Evolutionary conservation across 768 basidiomycete genomes (phyloP).

Genomic region (Phaffia tasmanica): DNA sequence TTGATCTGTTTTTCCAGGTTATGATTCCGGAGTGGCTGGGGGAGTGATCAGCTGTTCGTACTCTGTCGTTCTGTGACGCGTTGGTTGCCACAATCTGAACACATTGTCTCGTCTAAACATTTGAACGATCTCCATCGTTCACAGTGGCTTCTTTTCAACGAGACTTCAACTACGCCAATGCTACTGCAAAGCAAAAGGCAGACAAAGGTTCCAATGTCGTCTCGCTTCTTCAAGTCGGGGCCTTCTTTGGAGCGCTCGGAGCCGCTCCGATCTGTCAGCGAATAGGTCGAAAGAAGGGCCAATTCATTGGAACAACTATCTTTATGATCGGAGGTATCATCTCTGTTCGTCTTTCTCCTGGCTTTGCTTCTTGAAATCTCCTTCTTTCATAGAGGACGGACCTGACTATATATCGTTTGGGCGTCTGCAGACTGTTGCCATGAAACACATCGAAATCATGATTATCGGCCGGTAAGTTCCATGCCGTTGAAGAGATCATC

Average conservation of each 20-base stretch:
- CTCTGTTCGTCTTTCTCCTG: not conserved
- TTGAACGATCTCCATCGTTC: not conserved
- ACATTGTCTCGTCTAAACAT: not conserved
- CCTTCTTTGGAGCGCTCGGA: conserved; percentile 73
- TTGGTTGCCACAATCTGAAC: not conserved
- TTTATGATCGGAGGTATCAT: conserved; percentile 3
- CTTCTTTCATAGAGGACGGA: conserved; percentile 23
- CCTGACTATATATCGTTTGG: conserved; percentile 37
- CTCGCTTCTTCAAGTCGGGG: conserved; percentile 38
- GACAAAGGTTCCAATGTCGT: conserved; percentile 68
- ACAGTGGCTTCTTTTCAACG: conserved; percentile 48
- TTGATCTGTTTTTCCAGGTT: not conserved
- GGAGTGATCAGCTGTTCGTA: conserved; percentile 49
- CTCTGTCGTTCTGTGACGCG: not conserved
- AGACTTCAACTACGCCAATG: conserved; percentile 48
- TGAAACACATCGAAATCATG: conserved; percentile 55
- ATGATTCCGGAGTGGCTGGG: conserved; percentile 50
- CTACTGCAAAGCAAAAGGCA: conserved; percentile 40
- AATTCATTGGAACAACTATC: conserved; percentile 18
- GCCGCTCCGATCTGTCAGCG: conserved; percentile 58
- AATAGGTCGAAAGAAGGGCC: conserved; percentile 44
- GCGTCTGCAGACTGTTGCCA: conserved; percentile 62
- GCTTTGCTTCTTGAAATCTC: not conserved
- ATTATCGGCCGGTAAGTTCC: conserved; percentile 47
- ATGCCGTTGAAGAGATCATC: too few species aligned